phyloP scores from a whole-genome alignment of 2,329 filamentous ascomycete genomes.

The Rhynchosporium agropyri region DNA sequence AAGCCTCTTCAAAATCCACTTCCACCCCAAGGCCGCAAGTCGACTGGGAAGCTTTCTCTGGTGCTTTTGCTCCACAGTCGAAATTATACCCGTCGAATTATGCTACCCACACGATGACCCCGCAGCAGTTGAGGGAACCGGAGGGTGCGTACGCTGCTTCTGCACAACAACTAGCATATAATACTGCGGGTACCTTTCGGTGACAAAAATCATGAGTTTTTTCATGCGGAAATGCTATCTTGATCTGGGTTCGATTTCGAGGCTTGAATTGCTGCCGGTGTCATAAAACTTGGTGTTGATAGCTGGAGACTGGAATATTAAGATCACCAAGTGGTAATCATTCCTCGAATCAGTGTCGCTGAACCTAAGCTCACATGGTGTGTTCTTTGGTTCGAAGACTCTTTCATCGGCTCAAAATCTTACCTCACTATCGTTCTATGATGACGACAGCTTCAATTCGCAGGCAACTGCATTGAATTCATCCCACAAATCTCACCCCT shows the following conservation, averaged over 20 bases:
- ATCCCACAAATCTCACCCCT: too few species aligned
- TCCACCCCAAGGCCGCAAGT: neutral
- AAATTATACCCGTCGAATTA: neutral
- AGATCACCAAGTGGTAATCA: too few species aligned
- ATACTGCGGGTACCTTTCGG: neutral
- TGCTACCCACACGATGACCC: neutral
- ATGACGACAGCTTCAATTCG: too few species aligned
- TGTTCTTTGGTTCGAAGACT: too few species aligned
- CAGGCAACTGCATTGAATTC: too few species aligned
- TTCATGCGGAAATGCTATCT: neutral
- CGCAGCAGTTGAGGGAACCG: conserved; percentile 3
- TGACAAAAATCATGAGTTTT: conserved; percentile 1
- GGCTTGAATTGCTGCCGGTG: too few species aligned
- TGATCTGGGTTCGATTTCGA: neutral
- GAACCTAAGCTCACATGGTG: too few species aligned
- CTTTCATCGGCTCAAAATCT: too few species aligned
- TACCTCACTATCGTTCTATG: too few species aligned
- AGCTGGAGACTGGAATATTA: too few species aligned
- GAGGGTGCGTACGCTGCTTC: conserved; percentile 4
- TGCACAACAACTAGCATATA: neutral
- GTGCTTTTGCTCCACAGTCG: conserved; percentile 3
- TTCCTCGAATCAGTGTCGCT: too few species aligned
- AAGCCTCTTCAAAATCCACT: neutral
- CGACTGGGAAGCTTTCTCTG: conserved; percentile 8
- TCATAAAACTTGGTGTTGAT: too few species aligned